A percentile compares a stretch with the other conserved stretches of the same genome.
These are phyloP conservation scores for Pueraria montana DNA, from an alignment of 306 rosid species.

Conservation along the genomic window DNA sequence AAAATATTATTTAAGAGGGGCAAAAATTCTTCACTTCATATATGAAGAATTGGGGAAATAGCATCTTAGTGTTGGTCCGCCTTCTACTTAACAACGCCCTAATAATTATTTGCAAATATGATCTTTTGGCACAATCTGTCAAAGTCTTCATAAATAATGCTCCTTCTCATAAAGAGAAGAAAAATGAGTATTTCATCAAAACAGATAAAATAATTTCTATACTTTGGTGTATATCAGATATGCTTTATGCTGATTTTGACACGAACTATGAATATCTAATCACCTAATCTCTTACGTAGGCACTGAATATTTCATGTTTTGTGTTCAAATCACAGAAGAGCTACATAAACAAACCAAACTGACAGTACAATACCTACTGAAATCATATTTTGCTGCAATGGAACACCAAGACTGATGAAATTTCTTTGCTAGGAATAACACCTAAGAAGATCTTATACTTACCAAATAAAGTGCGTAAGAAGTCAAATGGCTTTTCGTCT, in stretches of 20 bases:
- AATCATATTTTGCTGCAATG: conserved; percentile 8
- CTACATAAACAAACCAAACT: neutral
- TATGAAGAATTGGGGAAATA: conserved; percentile 29
- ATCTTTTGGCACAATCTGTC: conserved; percentile 18
- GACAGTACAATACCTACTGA: conserved; percentile 3
- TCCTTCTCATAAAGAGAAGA: neutral
- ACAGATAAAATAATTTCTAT: conserved; percentile 3
- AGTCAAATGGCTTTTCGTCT: conserved; percentile 84
- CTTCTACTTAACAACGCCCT: conserved; percentile 22
- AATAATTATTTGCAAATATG: conserved; percentile 10
- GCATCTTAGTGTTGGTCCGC: conserved; percentile 7
- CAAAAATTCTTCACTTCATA: conserved; percentile 16
- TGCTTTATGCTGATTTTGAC: conserved; percentile 10
- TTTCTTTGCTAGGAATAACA: conserved; percentile 16
- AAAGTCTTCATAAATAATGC: conserved; percentile 30
- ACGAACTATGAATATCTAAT: neutral
- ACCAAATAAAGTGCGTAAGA: conserved; percentile 88
- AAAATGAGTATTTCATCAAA: conserved; percentile 18
- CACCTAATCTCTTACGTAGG: neutral
- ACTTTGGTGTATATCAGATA: neutral
- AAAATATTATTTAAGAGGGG: conserved; percentile 3
- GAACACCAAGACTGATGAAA: neutral
- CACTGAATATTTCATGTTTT: neutral
- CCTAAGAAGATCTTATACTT: conserved; percentile 37
- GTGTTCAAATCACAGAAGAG: neutral